Evolutionary conservation across 176 grass and related monocot genomes (phyloP).

Genomic region (Lolium rigidum): DNA sequence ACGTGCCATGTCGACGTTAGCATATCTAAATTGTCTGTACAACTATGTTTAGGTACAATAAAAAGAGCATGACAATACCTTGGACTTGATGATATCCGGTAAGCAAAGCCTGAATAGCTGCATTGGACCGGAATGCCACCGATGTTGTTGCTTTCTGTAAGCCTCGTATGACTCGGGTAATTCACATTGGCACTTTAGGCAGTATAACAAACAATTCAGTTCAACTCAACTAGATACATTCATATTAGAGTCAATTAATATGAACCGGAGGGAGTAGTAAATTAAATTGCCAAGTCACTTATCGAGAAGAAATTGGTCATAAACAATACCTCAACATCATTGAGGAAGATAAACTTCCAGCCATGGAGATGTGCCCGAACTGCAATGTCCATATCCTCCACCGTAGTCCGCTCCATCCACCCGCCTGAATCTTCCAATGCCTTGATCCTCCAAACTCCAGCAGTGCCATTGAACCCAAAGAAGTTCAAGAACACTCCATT

Average conservation of each 20-base stretch:
- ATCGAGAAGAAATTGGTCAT: not conserved
- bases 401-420: conserved; percentile 96
- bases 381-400: conserved; percentile 99
- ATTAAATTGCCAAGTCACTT: no score
- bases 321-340: conserved; percentile 85
- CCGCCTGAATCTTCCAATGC: conserved; percentile 89
- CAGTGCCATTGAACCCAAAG: conserved; percentile 97
- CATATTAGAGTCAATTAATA: no score
- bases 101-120: conserved; percentile 96
- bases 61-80: conserved; percentile 58
- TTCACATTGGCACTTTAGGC: conserved; percentile 90
- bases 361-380: conserved; percentile 90
- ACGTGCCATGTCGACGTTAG: not conserved
- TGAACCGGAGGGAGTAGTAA: no score
- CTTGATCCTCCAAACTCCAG: conserved; percentile 95
- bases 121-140: conserved; percentile 99
- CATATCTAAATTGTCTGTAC: not conserved
- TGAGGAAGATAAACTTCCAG: conserved; percentile 95
- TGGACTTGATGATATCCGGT: conserved; percentile 81
- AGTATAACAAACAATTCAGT: not conserved
- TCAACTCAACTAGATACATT: no score
- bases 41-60: not conserved
- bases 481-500: conserved; percentile 92
- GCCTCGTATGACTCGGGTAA: conserved; percentile 98
- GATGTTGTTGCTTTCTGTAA: conserved; percentile 99